Evolutionary conservation across 345 rosid genomes (phyloP).

Genomic region (Sonneratia alba): DNA sequence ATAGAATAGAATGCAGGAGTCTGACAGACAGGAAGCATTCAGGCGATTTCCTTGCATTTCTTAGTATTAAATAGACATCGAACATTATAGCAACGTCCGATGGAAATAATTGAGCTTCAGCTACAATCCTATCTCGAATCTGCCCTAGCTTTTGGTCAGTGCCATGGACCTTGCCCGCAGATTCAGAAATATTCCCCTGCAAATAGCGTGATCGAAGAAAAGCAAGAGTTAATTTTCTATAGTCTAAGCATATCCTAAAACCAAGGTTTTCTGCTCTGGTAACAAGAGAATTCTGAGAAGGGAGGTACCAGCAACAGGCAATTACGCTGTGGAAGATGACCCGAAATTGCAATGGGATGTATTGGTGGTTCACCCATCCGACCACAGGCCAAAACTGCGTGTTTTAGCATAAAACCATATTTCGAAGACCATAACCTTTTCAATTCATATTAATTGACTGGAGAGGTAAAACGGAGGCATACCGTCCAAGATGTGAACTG

Average conservation of each 20-base stretch:
- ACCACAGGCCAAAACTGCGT: conserved; percentile 81
- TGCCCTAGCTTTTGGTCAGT: conserved; percentile 36
- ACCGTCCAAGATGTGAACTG: conserved; percentile 86
- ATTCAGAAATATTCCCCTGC: conserved; percentile 91
- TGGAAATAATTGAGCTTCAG: too few species aligned
- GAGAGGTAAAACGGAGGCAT: conserved; percentile 6
- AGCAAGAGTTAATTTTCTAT: neutral
- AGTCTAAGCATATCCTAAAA: neutral
- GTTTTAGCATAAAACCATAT: neutral
- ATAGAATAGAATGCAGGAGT: too few species aligned
- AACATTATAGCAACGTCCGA: too few species aligned
- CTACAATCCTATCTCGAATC: neutral
- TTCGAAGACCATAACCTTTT: neutral
- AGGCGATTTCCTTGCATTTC: too few species aligned
- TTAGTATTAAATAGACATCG: too few species aligned
- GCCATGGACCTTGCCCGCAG: conserved; percentile 55
- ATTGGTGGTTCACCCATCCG: conserved; percentile 87
- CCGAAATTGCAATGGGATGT: conserved; percentile 71
- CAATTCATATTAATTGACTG: conserved; percentile 6
- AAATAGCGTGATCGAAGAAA: neutral
- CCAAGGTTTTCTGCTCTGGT: neutral
- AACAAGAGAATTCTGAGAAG: neutral
- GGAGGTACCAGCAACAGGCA: conserved; percentile 63
- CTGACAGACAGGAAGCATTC: too few species aligned
- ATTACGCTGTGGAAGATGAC: conserved; percentile 68